phyloP scores from a whole-genome alignment of 1,284 basidiomycete species.

The Xanthoconium separans region DNA sequence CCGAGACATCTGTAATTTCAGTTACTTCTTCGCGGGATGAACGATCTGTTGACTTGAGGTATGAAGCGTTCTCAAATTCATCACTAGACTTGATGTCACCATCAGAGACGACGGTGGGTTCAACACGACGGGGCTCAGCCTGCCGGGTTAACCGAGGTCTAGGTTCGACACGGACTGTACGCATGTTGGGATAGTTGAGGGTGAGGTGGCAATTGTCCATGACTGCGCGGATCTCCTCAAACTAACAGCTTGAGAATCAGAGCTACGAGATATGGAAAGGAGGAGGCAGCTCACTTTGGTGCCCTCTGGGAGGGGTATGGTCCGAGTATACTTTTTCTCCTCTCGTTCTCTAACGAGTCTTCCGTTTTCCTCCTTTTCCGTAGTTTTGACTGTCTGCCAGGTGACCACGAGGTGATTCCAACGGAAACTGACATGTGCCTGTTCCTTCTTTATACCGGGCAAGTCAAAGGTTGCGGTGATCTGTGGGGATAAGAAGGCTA shows the following conservation, averaged over 20 bases:
- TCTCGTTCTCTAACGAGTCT: constrained; percentile 57
- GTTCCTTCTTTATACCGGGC: constrained; percentile 62
- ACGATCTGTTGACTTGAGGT: constrained; percentile 27
- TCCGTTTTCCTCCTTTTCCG: constrained; percentile 61
- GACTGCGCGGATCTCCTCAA: constrained; percentile 63
- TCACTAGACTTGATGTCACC: constrained; percentile 31
- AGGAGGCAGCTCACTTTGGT: constrained; percentile 38
- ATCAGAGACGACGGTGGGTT: constrained; percentile 34
- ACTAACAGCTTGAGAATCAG: constrained; percentile 39
- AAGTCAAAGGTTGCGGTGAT: constrained; percentile 58
- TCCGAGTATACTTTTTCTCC: constrained; percentile 50
- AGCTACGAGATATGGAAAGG: not conserved
- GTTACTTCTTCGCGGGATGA: constrained; percentile 28
- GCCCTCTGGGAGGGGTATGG: constrained; percentile 47
- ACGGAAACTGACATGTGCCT: constrained; percentile 71
- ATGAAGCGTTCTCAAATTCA: constrained; percentile 27
- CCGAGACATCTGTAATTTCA: constrained; percentile 31
- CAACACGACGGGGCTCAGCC: constrained; percentile 30
- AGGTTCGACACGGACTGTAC: constrained; percentile 49
- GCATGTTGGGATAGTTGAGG: constrained; percentile 66
- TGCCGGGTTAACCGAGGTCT: constrained; percentile 23
- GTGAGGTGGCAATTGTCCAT: constrained; percentile 58
- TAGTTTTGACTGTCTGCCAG: constrained; percentile 59
- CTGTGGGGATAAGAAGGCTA: constrained; percentile 26
- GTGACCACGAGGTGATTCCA: constrained; percentile 60